Base-by-base conservation (phyloP, 805 yeast genomes). In the Pichia ethanolica region DNA sequence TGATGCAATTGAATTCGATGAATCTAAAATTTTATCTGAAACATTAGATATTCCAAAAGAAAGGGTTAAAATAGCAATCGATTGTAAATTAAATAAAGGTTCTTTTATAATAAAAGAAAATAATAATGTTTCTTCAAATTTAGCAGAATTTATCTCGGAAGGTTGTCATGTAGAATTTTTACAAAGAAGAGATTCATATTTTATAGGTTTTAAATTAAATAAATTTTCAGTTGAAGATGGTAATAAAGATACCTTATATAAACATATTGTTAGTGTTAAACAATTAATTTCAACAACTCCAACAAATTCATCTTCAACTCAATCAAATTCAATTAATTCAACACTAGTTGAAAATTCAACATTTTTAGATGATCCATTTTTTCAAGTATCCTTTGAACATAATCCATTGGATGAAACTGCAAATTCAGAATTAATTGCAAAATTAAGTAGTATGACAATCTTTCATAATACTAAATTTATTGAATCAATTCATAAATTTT, bases 1-100 rank as follows among this genome's bases (percentile, higher is more conserved):
- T 60, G 95, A 88, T 52, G 95, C 97, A 0, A 90, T 93, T 55
- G 99, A 90, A 54, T 90, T 83, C 57, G 87, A 90, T 57, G 96
- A 90, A 53, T 66, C 72, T 25, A 71, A 76, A 44, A 71, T 70
- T 1, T 48, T 77, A 1, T 59, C 73, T 1, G 80, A 79, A 32
- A 69, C 83, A 1, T 67, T 81, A 7, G 83, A 85, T 51, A 59
- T 86, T 2, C 95, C 97, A 0, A 77, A 80, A 47, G 95, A 89
- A 50, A 70, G 87, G 35, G 78, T 85, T 5, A 78, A 78, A n/a
- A 59, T 84, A 47, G 85, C 84, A 53, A 60, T 91, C 4, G 74
- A 79, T 27, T 82, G 95, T 36, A 71, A 81, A 14, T 74, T 93
- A 56, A 74, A 82, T 39, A 79, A 77, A 44, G 99, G 98, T 14